Evolutionary conservation across 257 asterid genomes (phyloP), one percentile per base, ranked within the genome.

Genomic region (Solanum medicagineum): DNA sequence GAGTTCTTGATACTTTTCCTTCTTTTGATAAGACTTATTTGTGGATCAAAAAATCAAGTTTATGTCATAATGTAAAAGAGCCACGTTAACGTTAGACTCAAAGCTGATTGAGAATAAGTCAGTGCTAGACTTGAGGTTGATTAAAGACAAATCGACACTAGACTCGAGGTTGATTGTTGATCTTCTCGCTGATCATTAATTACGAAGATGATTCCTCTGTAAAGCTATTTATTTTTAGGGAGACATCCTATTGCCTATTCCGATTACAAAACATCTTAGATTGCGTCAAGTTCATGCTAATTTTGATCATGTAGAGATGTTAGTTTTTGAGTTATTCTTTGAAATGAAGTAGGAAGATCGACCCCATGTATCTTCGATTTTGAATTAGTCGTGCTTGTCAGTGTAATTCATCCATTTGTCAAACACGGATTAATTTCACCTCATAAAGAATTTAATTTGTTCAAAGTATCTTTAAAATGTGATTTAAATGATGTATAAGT

Each of bases 1-100:
- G 16, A 60, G 15, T 0, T 60, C 4, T 4, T 0, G 0, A 19
- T 57, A 12, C 9, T 2, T 17, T 56, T 56, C 12, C 12, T n/a
- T 56, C 63, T 57, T 57, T 1, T 11, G 2, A 20, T 24, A 20
- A 6, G 11, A 24, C 63, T 19, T 1, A 1, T 57, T 19, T 57
- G 3, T 57, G 20, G 12, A 24, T 59, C 15, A 60, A n/a, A 45
- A 60, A 60, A 6, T 8, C 2, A 44, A 8, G 26, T 8, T 7
- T 60, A n/a, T 60, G 32, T 1, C 16, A 60, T n/a, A 60, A n/a
- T n/a, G 68, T 1, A 60, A 60, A n/a, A 60, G 10, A 2, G 22
- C 0, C 15, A n/a, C 5, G n/a, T 22, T 60, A 7, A 8, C 6
- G 4, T 4, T 57, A 13, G 26, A 5, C 65, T 57, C 65, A 57